Percentiles rank a stretch among this genome's conserved stretches.
These are phyloP conservation scores for Diospyros kaki DNA, from an alignment of 148 eudicot species.

Conservation along the genomic window DNA sequence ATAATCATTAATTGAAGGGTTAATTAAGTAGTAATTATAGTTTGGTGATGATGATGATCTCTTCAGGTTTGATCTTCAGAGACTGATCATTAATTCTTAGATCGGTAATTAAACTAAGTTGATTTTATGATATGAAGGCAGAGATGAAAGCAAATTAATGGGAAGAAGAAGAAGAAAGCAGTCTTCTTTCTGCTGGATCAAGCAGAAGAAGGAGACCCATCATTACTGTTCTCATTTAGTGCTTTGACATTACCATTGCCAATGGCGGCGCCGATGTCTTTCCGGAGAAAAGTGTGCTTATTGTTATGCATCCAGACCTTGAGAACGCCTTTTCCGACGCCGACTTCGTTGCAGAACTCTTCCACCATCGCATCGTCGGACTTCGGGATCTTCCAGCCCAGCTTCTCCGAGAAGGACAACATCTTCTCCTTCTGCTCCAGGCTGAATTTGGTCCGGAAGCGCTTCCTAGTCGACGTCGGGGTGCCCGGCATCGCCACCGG, in stretches of 20 bases:
- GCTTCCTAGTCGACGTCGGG: slow-evolving; percentile 22
- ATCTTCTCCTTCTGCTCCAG: slow-evolving; percentile 49
- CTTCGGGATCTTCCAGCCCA: slow-evolving; percentile 55
- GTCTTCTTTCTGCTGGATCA: slow-evolving; percentile 3
- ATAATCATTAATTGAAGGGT: not conserved
- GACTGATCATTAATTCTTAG: not conserved
- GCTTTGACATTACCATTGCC: not conserved
- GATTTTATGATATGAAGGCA: not conserved
- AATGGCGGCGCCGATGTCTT: slow-evolving; percentile 8
- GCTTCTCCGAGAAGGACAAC: slow-evolving; percentile 37
- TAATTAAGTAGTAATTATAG: not conserved
- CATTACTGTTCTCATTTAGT: slow-evolving; percentile 4
- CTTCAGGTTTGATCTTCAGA: not conserved
- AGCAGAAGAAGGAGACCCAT: slow-evolving; percentile 30
- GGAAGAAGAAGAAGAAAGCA: no score
- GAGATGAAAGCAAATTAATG: no score
- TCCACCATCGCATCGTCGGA: slow-evolving; percentile 36
- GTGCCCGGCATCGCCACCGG: slow-evolving; percentile 9
- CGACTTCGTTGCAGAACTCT: slow-evolving; percentile 45
- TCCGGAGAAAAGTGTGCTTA: slow-evolving; percentile 36
- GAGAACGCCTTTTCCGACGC: slow-evolving; percentile 48
- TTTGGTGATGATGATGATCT: not conserved
- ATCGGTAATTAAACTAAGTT: not conserved
- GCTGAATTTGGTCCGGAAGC: slow-evolving; percentile 40
- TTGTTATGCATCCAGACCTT: slow-evolving; percentile 91